Evolutionary conservation across 345 rosid species (phyloP), one percentile per base, ranked within the genome.

Genomic region (Eucalyptus tenuipes): DNA sequence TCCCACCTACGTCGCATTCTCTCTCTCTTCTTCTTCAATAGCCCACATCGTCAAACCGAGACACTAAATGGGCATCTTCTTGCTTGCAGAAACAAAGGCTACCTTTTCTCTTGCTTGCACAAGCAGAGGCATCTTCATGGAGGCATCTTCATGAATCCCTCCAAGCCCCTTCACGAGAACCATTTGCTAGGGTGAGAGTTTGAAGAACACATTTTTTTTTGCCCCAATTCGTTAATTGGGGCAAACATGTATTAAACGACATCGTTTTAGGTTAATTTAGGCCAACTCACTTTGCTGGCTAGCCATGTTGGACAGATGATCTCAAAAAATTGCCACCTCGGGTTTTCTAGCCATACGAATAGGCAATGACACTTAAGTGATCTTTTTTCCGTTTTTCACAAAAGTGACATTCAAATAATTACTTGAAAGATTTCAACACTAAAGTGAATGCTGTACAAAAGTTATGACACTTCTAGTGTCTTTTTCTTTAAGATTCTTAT

Each of bases 111-210:
- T 81, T 90, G 92, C 90, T 50, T 91, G 71, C 95, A 88, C 85
- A 71, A 52, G 15, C 88, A 91, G 86, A 93, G 94, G 57, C 57
- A 52, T 52, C 49, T 48, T 48, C 49, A 48, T 48, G 49, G 49
- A 48, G 49, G 25, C 96, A 55, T 96, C 87, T 94, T 95, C 91
- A 92, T 91, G 92, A 93, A 94, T 97, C 99, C 95, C 50, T 93
- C 97, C 91, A 94, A 90, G 75, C 90, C 90, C 93, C 99, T 97
- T 93, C 95, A 94, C 79, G 90, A 88, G 66, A 42, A 89, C 85
- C 37, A 90, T 61, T 12, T 61, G 33, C 14, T 61, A 61, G 68
- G 31, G 17, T 61, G 3, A 61, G 8, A 33, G 68, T 27, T 59
- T 61, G 68, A 61, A 27, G 68, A 27, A 29, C 33, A 61, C 13